Evolutionary conservation across 345 rosid genomes (phyloP).

Genomic region (Tarenaya hassleriana): DNA sequence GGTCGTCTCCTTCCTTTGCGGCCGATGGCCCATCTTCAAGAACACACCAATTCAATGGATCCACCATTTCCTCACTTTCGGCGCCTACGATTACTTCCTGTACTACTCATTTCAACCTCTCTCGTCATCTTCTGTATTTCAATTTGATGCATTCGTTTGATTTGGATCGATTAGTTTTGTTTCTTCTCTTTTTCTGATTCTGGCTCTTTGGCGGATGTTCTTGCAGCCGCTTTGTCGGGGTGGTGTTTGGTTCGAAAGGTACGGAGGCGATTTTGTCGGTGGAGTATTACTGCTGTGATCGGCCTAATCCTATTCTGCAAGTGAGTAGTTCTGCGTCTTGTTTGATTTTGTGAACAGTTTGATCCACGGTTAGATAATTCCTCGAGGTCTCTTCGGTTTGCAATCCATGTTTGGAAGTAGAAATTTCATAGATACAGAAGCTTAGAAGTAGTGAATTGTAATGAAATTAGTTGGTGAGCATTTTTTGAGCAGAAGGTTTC

Average conservation of each 20-base stretch:
- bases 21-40: constrained; percentile 93
- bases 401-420: no score
- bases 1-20: constrained; percentile 77
- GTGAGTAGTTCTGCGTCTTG: constrained; percentile 27
- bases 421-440: no score
- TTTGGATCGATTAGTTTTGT: not conserved
- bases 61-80: constrained; percentile 76
- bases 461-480: no score
- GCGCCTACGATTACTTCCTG: constrained; percentile 81
- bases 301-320: constrained; percentile 82
- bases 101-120: constrained; percentile 19
- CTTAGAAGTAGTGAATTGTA: no score
- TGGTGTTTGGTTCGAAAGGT: constrained; percentile 58
- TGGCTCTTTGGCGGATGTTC: constrained; percentile 8
- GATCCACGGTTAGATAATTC: no score
- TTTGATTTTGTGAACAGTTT: not conserved
- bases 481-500: no score
- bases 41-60: constrained; percentile 69
- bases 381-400: no score
- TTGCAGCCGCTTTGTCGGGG: constrained; percentile 52
- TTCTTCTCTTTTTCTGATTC: constrained; percentile 2
- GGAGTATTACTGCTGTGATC: constrained; percentile 72
- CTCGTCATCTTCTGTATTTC: not conserved
- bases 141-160: not conserved
- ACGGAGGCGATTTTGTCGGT: constrained; percentile 43